Conservation (phyloP, 176 grass and related monocot genomes). For the Eremochloa ophiuroides region DNA sequence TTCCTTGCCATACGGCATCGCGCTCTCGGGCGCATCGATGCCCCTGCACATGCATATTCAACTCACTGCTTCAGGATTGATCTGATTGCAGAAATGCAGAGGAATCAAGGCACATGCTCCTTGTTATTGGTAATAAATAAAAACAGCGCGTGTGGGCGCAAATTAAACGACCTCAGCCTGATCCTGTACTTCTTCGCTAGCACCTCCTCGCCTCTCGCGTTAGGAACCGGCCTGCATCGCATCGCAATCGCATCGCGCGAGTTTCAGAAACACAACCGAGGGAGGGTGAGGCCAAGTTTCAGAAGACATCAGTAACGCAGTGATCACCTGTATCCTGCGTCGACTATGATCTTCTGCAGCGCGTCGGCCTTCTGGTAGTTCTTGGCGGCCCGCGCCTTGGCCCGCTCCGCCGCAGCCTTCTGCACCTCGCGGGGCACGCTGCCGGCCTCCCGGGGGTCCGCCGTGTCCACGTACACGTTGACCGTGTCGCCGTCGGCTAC, state of each 20-base stretch:
- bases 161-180: conserved; percentile 65
- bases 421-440: conserved; percentile 67
- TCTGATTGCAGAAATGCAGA: background rate
- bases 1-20: conserved; percentile 94
- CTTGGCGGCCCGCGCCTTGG: conserved; percentile 47
- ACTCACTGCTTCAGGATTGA: background rate
- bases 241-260: no score
- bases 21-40: conserved; percentile 90
- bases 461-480: conserved; percentile 75
- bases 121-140: background rate
- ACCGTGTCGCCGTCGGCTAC: conserved; percentile 86
- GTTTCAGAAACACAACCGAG: background rate
- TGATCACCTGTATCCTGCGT: conserved; percentile 69
- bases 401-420: conserved; percentile 57
- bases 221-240: conserved; percentile 60
- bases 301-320: background rate
- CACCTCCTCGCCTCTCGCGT: conserved; percentile 53
- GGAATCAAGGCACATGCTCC: background rate
- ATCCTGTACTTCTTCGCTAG: conserved; percentile 90
- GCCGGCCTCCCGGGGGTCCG: conserved; percentile 46
- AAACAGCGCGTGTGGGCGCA: background rate
- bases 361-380: conserved; percentile 71
- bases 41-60: conserved; percentile 42
- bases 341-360: conserved; percentile 63
- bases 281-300: background rate